Evolutionary conservation across 371 early-diverging fungal species (phyloP).

Genomic region (Circinella minor): DNA sequence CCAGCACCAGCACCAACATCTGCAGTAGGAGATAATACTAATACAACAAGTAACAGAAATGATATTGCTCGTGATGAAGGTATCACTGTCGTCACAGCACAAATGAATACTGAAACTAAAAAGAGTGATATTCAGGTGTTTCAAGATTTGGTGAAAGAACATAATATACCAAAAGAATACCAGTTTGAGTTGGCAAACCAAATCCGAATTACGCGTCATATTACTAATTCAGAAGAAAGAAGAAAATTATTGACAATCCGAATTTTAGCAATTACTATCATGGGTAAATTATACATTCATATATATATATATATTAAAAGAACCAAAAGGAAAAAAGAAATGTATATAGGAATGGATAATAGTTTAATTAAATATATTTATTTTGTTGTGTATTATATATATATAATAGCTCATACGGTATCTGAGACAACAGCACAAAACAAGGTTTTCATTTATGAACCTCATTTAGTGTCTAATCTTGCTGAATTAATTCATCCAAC

Average conservation of each 20-base stretch:
- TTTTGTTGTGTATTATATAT: no score
- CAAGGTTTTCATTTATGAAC: slow-evolving; percentile 84
- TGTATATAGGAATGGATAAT: no score
- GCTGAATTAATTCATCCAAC: slow-evolving; percentile 82
- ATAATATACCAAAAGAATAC: slow-evolving; percentile 78
- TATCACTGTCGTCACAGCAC: slow-evolving; percentile 29
- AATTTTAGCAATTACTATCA: slow-evolving; percentile 78
- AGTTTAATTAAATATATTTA: no score
- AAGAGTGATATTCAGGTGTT: slow-evolving; percentile 51
- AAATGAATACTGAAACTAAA: slow-evolving; percentile 22
- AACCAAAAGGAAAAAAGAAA: background rate
- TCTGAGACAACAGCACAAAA: slow-evolving; percentile 75
- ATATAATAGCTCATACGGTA: slow-evolving; percentile 53
- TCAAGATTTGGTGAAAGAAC: slow-evolving; percentile 49
- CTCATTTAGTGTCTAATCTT: slow-evolving; percentile 77
- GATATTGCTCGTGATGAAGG: slow-evolving; percentile 34
- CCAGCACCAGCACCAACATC: background rate
- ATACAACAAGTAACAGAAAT: slow-evolving; percentile 10
- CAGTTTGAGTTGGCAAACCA: slow-evolving; percentile 81
- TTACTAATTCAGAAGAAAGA: slow-evolving; percentile 53
- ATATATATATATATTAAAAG: no score
- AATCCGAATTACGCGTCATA: slow-evolving; percentile 73
- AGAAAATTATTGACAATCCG: slow-evolving; percentile 71
- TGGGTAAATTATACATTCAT: slow-evolving; percentile 39
- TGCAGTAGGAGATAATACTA: slow-evolving; percentile 1